Base-by-base conservation (phyloP, 2,329 filamentous ascomycete genomes). In the Colletotrichum endophyticum region DNA sequence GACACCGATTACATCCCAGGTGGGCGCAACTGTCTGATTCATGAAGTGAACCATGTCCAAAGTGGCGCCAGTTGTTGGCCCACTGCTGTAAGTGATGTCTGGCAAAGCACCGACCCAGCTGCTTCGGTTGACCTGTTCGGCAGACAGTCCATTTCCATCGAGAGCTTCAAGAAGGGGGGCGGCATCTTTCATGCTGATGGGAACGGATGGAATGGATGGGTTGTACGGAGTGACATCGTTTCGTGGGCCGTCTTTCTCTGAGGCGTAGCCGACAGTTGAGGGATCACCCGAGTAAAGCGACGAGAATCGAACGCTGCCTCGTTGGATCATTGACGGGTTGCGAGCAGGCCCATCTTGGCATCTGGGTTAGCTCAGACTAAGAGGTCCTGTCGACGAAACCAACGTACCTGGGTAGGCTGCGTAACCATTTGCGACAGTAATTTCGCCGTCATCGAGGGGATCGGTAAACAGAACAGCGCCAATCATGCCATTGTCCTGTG, bases 1-100 rank as follows among this genome's bases (percentile, higher is more conserved):
- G 1, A 87, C 76, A 13, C 86, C 86, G 62, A 88, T 85, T 30
- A 86, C 84, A 76, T 85, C 83, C 77, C 78, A 74, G 3, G 68
- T 57, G 13, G 72, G 72, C 5, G 72, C 68, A 8, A 74, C 22
- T 2, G 57, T 71, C 39, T 71, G 66, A 13, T 74, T 74, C 72
- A 74, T 74, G 57, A 70, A 74, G 22, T 74, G 72, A 11, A 72
- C 72, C 66, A 74, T 63, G 19, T 74, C 67, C 8, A 74, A 59
- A 6, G 72, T 74, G 2, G 72, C 72, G 13, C 72, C 72, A 6
- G 72, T 4, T 6, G 72, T 53, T 3, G 72, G 72, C 4, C 72
- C 72, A 27, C 72, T 74, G 49, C 72, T 74, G 67, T 74, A 74
- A 9, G 66, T 74, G 39, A 74, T 71, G 61, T 74, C 64, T 5